phyloP scores from a whole-genome alignment of 2,329 filamentous ascomycete genomes.

The Alternaria rosae region DNA sequence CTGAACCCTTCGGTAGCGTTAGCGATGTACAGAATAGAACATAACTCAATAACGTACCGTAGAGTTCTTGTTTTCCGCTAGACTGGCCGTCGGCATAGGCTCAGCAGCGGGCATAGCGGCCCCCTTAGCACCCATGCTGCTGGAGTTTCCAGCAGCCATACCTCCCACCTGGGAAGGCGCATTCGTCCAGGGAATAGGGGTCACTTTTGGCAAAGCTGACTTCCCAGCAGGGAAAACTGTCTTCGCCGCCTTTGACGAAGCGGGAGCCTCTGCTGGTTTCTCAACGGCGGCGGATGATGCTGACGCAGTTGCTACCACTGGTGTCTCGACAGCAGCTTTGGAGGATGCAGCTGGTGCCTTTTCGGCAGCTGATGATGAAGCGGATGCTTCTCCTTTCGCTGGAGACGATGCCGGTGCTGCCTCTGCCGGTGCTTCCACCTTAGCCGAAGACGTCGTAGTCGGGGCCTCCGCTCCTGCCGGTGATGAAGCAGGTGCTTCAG shows the following conservation, averaged over 20 bases:
- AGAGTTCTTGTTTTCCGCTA: conserved; percentile 15
- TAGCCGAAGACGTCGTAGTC: background rate
- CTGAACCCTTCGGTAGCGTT: background rate
- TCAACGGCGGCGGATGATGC: background rate
- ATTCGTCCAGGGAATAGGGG: conserved; percentile 8
- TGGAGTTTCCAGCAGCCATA: conserved; percentile 1
- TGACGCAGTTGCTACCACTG: background rate
- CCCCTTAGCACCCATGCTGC: background rate
- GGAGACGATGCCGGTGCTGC: background rate
- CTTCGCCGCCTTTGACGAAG: background rate
- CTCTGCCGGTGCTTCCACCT: background rate
- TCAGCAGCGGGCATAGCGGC: background rate
- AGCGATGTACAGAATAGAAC: background rate
- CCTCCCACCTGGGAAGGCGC: background rate
- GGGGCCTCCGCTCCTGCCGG: background rate
- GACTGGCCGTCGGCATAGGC: conserved; percentile 4
- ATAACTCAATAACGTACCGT: conserved; percentile 18
- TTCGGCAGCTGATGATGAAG: background rate
- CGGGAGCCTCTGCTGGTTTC: background rate
- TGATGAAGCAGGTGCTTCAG: background rate
- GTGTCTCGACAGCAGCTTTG: background rate
- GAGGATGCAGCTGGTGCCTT: background rate
- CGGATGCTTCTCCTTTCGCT: background rate
- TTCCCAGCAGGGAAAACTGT: conserved; percentile 5
- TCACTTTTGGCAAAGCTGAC: conserved; percentile 12